Evolutionary conservation across 352 stramenopile genomes (phyloP).

Genomic region (Aphanomyces invadans): DNA sequence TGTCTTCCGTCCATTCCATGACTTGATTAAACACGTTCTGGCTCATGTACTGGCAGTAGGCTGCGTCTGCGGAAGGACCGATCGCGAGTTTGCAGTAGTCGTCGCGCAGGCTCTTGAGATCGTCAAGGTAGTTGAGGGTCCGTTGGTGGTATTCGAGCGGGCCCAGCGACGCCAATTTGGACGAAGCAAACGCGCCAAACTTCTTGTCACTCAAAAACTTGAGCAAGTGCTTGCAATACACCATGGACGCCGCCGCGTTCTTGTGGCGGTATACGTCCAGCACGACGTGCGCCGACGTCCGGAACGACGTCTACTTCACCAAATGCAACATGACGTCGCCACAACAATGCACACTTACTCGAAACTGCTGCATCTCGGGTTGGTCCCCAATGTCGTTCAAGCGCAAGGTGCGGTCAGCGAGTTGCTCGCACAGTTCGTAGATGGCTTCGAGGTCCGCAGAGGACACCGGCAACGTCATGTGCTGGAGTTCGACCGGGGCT

Average conservation of each 20-base stretch:
- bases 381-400: slow-evolving; percentile 53
- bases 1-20: slow-evolving; percentile 68
- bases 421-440: slow-evolving; percentile 57
- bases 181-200: slow-evolving; percentile 11
- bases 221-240: slow-evolving; percentile 67
- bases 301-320: slow-evolving; percentile 64
- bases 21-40: slow-evolving; percentile 60
- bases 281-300: slow-evolving; percentile 33
- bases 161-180: not conserved
- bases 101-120: slow-evolving; percentile 48
- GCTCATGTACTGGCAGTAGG: slow-evolving; percentile 79
- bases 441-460: slow-evolving; percentile 49
- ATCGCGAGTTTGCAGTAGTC: slow-evolving; percentile 55
- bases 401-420: slow-evolving; percentile 66
- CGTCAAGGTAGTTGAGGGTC: slow-evolving; percentile 36
- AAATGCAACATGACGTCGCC: too few species aligned
- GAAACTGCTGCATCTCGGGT: slow-evolving; percentile 29
- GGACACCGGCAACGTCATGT: slow-evolving; percentile 54
- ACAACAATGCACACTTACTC: not conserved
- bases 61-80: slow-evolving; percentile 65
- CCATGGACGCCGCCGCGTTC: slow-evolving; percentile 76
- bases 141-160: slow-evolving; percentile 19
- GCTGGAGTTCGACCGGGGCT: slow-evolving; percentile 30
- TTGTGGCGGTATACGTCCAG: slow-evolving; percentile 59
- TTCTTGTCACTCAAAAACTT: slow-evolving; percentile 28